Evolutionary conservation across 2,329 filamentous ascomycete species (phyloP).

Genomic region (Ophiostoma pallidulum): DNA sequence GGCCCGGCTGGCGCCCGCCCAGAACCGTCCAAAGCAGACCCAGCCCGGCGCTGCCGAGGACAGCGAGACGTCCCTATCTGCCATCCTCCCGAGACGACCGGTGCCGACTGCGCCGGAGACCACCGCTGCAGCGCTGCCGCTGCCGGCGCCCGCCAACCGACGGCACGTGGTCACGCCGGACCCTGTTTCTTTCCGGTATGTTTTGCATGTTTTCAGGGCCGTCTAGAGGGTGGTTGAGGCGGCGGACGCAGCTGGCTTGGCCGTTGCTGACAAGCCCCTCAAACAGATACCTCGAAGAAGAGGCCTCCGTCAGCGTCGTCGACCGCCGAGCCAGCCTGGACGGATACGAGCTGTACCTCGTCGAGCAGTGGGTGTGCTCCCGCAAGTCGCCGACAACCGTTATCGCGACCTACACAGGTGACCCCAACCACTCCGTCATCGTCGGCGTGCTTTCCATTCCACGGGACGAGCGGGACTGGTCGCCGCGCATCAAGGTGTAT

Average conservation of each 20-base stretch:
- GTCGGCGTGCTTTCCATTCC: constrained; percentile 77
- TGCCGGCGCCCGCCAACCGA: constrained; percentile 22
- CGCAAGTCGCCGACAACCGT: constrained; percentile 81
- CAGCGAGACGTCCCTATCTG: not conserved
- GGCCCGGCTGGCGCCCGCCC: constrained; percentile 1
- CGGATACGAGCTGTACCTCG: constrained; percentile 87
- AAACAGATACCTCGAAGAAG: constrained; percentile 73
- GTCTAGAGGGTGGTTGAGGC: no score
- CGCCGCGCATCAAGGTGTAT: constrained; percentile 67
- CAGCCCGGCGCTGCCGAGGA: not conserved
- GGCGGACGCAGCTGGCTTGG: not conserved
- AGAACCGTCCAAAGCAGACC: not conserved
- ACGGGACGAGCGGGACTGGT: constrained; percentile 71
- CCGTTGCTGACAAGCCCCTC: not conserved
- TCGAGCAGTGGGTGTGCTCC: constrained; percentile 97
- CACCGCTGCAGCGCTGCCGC: not conserved
- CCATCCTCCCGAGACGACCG: constrained; percentile 1
- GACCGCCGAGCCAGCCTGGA: constrained; percentile 59
- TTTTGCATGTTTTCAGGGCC: no score
- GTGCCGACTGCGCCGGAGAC: not conserved
- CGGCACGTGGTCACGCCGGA: constrained; percentile 49
- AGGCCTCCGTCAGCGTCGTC: constrained; percentile 64
- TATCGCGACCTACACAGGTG: constrained; percentile 88
- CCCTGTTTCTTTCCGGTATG: constrained; percentile 47
- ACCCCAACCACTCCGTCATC: constrained; percentile 65